phyloP scores from a whole-genome alignment of 202 grass and related monocot species.

The Panicum hallii region DNA sequence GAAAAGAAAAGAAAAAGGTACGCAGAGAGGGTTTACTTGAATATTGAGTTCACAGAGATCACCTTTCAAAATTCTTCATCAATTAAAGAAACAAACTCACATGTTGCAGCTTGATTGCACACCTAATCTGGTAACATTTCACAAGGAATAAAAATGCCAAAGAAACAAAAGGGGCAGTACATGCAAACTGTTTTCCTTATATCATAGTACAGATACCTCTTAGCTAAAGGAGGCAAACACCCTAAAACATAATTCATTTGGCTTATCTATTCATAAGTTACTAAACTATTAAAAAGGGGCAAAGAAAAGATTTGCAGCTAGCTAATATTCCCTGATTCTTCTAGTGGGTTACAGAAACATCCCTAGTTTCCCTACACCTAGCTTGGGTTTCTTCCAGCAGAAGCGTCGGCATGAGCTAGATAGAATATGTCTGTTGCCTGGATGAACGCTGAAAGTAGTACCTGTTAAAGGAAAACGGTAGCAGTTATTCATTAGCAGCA shows the following conservation, averaged over 20 bases:
- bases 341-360: constrained; percentile 19
- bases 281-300: background rate
- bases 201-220: background rate
- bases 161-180: background rate
- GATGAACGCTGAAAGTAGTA: constrained; percentile 71
- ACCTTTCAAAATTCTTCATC: background rate
- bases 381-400: background rate
- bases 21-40: background rate
- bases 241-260: background rate
- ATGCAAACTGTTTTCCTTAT: background rate
- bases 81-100: background rate
- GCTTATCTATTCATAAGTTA: background rate
- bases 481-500: constrained; percentile 29
- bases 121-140: background rate
- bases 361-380: background rate
- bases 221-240: background rate
- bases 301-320: background rate
- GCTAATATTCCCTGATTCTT: constrained; percentile 11
- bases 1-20: background rate
- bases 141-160: background rate
- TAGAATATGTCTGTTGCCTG: constrained; percentile 36
- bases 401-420: constrained; percentile 24
- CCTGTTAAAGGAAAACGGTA: constrained; percentile 45
- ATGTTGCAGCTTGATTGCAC: background rate
- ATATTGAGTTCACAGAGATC: background rate